Conservation (phyloP, 768 basidiomycete species). For the Podaxis rugospora region DNA sequence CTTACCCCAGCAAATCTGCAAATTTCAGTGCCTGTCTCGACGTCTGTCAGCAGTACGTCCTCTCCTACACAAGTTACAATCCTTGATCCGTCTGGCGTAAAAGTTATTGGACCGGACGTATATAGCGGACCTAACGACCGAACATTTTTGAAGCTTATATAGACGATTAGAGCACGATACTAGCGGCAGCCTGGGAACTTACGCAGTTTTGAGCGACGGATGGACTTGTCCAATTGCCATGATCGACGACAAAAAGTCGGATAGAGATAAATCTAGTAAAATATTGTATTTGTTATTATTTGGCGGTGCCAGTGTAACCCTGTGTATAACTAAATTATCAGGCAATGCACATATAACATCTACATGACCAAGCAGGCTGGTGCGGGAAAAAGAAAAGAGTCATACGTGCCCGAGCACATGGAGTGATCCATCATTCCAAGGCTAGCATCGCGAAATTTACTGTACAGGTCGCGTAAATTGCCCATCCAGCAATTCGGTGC, state of each 20-base stretch:
- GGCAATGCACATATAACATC: conserved; percentile 1
- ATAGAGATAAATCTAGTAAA: background rate
- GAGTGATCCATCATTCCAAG: background rate
- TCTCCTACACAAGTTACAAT: conserved; percentile 87
- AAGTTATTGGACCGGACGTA: conserved; percentile 82
- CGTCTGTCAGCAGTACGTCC: conserved; percentile 78
- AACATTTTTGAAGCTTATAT: conserved; percentile 71
- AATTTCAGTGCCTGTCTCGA: conserved; percentile 67
- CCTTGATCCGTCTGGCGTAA: conserved; percentile 72
- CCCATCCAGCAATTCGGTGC: background rate
- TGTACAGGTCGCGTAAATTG: background rate
- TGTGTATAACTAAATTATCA: background rate
- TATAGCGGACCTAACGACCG: conserved; percentile 76
- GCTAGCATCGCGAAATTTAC: background rate
- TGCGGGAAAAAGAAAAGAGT: background rate
- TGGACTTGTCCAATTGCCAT: conserved; percentile 33
- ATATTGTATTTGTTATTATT: conserved; percentile 9
- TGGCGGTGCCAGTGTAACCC: conserved; percentile 1
- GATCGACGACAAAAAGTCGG: background rate
- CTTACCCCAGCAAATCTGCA: conserved; percentile 83
- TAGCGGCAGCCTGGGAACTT: conserved; percentile 19
- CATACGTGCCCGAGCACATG: background rate
- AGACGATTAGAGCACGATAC: background rate
- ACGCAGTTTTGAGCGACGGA: conserved; percentile 62
- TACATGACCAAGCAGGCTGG: background rate